A percentile compares a stretch with the other conserved stretches of the same genome.
Evolutionary conservation across 2,329 filamentous ascomycete genomes (phyloP).

Genomic region (Tolypocladium paradoxum): DNA sequence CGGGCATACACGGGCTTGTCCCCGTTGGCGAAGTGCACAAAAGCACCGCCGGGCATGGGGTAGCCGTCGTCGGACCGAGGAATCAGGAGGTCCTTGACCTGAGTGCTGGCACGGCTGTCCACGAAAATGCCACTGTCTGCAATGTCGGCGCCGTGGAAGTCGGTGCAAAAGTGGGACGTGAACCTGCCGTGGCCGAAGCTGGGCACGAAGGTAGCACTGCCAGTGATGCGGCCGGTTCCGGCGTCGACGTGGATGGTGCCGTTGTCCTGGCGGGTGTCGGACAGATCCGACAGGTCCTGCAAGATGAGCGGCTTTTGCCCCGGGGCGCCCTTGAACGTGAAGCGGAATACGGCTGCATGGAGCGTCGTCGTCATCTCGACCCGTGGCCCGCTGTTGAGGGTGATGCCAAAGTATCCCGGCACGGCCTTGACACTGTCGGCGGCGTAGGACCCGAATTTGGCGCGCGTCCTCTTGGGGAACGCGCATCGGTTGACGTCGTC

Average conservation of each 20-base stretch:
- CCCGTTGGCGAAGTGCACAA: conserved; percentile 45
- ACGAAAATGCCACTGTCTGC: conserved; percentile 51
- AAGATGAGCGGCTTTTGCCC: conserved; percentile 46
- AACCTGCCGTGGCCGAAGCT: conserved; percentile 57
- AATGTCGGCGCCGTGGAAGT: conserved; percentile 49
- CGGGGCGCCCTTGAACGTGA: conserved; percentile 42
- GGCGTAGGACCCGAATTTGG: conserved; percentile 31
- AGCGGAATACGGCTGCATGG: conserved; percentile 55
- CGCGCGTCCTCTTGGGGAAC: conserved; percentile 40
- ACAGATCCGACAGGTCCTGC: conserved; percentile 55
- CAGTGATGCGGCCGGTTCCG: conserved; percentile 48
- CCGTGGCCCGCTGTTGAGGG: conserved; percentile 43
- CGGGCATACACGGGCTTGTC: conserved; percentile 47
- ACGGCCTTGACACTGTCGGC: conserved; percentile 41
- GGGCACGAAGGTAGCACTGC: conserved; percentile 49
- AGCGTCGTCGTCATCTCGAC: conserved; percentile 59
- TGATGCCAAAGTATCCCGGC: conserved; percentile 57
- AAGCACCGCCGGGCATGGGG: conserved; percentile 50
- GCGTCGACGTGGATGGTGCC: conserved; percentile 44
- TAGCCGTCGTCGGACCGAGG: conserved; percentile 40
- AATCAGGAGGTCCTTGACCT: conserved; percentile 35
- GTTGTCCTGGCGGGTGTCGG: conserved; percentile 47
- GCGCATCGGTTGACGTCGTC: conserved; percentile 52
- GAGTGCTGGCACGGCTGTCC: conserved; percentile 41
- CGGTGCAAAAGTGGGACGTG: conserved; percentile 53